phyloP scores from a whole-genome alignment of 2,329 filamentous ascomycete species.

The Calonectria leucothoes region DNA sequence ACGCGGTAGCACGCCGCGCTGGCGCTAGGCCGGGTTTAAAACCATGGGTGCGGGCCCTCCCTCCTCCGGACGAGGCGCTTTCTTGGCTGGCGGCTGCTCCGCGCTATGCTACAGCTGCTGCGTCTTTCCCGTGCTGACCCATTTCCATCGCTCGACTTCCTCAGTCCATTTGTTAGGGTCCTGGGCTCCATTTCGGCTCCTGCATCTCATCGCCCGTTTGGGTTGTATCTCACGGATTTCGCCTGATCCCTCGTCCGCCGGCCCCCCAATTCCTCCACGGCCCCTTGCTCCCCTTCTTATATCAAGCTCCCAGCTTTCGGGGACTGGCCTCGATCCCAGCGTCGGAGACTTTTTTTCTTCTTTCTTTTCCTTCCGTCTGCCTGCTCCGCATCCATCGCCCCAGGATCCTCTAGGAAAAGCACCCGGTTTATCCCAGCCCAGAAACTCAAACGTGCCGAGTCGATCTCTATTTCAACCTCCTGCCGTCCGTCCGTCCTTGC shows the following conservation, averaged over 20 bases:
- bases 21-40: constrained; percentile 20
- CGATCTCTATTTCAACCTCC: not conserved
- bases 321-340: not conserved
- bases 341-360: constrained; percentile 25
- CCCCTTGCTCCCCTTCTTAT: constrained; percentile 14
- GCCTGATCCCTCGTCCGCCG: not conserved
- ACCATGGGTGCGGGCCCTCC: constrained; percentile 14
- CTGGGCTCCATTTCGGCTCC: constrained; percentile 9
- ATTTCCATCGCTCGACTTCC: constrained; percentile 12
- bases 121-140: constrained; percentile 15
- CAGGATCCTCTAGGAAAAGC: not conserved
- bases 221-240: constrained; percentile 9
- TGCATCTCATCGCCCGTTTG: constrained; percentile 14
- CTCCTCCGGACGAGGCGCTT: not conserved
- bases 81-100: not conserved
- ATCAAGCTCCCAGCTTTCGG: constrained; percentile 21
- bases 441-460: constrained; percentile 1
- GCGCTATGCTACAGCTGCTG: constrained; percentile 14
- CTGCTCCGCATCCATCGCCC: constrained; percentile 11
- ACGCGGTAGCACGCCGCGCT: not conserved
- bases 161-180: constrained; percentile 12
- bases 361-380: too few species aligned
- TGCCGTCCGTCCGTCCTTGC: not conserved
- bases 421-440: not conserved
- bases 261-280: too few species aligned